phyloP scores from a whole-genome alignment of 306 rosid genomes.

The Carpinus viminea region DNA sequence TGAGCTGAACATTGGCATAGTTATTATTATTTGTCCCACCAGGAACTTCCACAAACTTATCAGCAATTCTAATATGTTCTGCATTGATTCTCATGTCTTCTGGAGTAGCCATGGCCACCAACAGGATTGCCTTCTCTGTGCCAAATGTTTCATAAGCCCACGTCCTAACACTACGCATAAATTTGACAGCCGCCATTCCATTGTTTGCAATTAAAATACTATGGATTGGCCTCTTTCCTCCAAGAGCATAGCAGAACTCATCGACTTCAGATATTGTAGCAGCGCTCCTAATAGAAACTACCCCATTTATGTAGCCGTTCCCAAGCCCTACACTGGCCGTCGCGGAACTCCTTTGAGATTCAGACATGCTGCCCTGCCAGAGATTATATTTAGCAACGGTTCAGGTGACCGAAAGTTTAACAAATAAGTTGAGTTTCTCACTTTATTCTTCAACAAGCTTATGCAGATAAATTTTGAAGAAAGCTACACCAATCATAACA shows the following conservation, averaged over 20 bases:
- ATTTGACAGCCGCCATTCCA: slow-evolving; percentile 99
- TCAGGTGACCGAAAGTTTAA: slow-evolving; percentile 16
- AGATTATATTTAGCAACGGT: slow-evolving; percentile 24
- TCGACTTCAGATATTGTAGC: slow-evolving; percentile 70
- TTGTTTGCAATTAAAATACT: slow-evolving; percentile 95
- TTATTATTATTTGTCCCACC: slow-evolving; percentile 99
- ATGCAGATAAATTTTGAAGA: slow-evolving; percentile 1
- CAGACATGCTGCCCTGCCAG: slow-evolving; percentile 49
- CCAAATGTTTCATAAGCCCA: slow-evolving; percentile 99
- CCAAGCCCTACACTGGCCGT: slow-evolving; percentile 56
- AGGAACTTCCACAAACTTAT: slow-evolving; percentile 99
- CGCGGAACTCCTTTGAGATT: slow-evolving; percentile 46
- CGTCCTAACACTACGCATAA: slow-evolving; percentile 89
- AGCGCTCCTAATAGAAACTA: slow-evolving; percentile 55
- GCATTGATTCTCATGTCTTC: slow-evolving; percentile 99
- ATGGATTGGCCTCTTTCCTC: slow-evolving; percentile 92
- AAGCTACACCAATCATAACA: background rate
- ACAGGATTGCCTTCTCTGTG: slow-evolving; percentile 87
- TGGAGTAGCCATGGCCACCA: slow-evolving; percentile 99
- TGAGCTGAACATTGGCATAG: slow-evolving; percentile 97
- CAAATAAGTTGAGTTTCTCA: slow-evolving; percentile 2
- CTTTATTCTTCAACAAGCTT: slow-evolving; percentile 12
- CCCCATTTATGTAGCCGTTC: slow-evolving; percentile 60
- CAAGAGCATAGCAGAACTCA: slow-evolving; percentile 78
- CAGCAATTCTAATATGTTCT: slow-evolving; percentile 99